phyloP scores from a whole-genome alignment of 371 early-diverging fungal genomes.

The Mucor circinelloides region DNA sequence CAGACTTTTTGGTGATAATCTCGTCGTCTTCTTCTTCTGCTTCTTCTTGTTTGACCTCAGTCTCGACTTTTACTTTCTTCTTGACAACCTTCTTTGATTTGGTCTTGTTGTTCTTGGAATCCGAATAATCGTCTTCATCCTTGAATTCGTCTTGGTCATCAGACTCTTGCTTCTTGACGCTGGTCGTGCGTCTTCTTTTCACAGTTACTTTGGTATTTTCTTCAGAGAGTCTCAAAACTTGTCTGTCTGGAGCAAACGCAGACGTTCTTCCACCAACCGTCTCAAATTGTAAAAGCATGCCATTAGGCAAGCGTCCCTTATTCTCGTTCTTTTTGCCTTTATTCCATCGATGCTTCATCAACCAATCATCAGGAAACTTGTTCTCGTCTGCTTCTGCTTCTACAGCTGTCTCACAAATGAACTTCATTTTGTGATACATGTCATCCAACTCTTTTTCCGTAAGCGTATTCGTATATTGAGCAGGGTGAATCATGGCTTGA shows the following conservation, averaged over 20 bases:
- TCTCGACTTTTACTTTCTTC: background rate
- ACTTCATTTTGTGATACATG: slow-evolving; percentile 42
- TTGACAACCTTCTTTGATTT: background rate
- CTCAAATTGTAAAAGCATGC: slow-evolving; percentile 36
- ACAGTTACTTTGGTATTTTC: slow-evolving; percentile 1
- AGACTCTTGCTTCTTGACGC: background rate
- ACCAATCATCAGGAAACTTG: slow-evolving; percentile 62
- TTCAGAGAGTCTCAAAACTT: slow-evolving; percentile 6
- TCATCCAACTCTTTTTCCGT: slow-evolving; percentile 38
- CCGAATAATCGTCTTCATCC: background rate
- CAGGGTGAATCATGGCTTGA: slow-evolving; percentile 65
- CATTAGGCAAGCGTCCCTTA: slow-evolving; percentile 38
- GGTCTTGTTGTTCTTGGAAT: background rate
- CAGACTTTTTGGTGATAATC: background rate
- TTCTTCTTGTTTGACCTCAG: background rate
- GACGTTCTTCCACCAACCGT: slow-evolving; percentile 38
- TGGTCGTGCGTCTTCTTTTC: background rate
- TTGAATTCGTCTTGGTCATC: background rate
- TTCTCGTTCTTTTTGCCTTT: slow-evolving; percentile 49
- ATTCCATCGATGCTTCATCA: slow-evolving; percentile 66
- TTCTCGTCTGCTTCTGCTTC: slow-evolving; percentile 60
- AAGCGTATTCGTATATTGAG: slow-evolving; percentile 50
- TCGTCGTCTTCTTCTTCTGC: background rate
- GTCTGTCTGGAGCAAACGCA: slow-evolving; percentile 21
- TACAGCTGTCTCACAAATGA: slow-evolving; percentile 52